Conservation (phyloP, 352 stramenopile species). For the Pythium pectinolyticum region DNA sequence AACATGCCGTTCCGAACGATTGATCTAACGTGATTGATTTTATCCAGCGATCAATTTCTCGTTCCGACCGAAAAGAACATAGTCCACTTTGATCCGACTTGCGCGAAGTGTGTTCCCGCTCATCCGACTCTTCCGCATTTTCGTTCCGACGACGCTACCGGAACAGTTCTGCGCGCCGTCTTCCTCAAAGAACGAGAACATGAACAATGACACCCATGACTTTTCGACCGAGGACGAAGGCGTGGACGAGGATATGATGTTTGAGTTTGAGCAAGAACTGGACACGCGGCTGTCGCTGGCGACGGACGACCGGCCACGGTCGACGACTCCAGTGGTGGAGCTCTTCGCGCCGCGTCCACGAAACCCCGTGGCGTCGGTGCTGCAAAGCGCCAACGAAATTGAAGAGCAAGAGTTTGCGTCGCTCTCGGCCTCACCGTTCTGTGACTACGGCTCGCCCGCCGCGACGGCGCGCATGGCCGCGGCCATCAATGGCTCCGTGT, state of each 20-base stretch:
- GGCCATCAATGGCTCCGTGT: conserved; percentile 16
- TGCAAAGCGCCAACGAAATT: conserved; percentile 22
- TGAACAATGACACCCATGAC: conserved; percentile 31
- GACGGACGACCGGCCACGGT: background rate
- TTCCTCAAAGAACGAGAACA: conserved; percentile 18
- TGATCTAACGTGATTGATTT: background rate
- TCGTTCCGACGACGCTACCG: no score
- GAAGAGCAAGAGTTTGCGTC: conserved; percentile 20
- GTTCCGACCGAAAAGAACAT: no score
- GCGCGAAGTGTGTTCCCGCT: no score
- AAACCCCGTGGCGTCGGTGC: conserved; percentile 47
- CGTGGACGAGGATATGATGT: conserved; percentile 77
- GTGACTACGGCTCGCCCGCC: conserved; percentile 13
- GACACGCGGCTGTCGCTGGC: conserved; percentile 20
- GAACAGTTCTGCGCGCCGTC: no score
- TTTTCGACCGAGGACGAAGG: conserved; percentile 30
- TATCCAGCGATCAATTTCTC: background rate
- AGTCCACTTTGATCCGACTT: no score
- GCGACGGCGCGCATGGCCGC: conserved; percentile 9
- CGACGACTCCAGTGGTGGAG: background rate
- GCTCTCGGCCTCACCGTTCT: conserved; percentile 25
- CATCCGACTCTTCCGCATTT: no score
- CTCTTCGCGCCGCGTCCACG: conserved; percentile 22
- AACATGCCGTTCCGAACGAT: background rate
- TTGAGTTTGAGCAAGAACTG: conserved; percentile 55